phyloP scores from a whole-genome alignment of 257 asterid species.

The Rhazya stricta region DNA sequence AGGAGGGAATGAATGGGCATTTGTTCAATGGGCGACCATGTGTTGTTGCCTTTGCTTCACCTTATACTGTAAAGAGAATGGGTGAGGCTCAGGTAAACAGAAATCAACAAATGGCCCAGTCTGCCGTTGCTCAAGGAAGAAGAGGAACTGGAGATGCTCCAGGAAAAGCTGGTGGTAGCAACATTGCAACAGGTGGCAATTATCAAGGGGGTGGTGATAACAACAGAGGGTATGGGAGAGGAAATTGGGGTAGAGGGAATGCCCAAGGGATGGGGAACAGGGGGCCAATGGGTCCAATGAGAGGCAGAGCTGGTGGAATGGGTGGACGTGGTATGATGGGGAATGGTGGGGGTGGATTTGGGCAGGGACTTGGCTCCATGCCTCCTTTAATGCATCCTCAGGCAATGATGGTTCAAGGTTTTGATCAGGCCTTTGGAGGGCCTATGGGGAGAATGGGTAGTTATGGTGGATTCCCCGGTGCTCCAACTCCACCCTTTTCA shows the following conservation, averaged over 20 bases:
- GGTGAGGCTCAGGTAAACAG: conserved; percentile 68
- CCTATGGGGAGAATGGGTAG: conserved; percentile 83
- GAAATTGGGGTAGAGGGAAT: conserved; percentile 61
- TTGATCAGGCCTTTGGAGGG: conserved; percentile 90
- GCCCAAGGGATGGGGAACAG: conserved; percentile 37
- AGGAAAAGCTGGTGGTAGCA: conserved; percentile 46
- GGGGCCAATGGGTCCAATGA: conserved; percentile 39
- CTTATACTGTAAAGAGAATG: conserved; percentile 74
- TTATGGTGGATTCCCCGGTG: conserved; percentile 82
- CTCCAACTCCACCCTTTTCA: conserved; percentile 59
- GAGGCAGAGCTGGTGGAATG: conserved; percentile 57
- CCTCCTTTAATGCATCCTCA: conserved; percentile 86
- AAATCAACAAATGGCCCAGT: conserved; percentile 50
- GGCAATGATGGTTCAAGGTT: conserved; percentile 92
- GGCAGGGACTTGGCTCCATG: conserved; percentile 66
- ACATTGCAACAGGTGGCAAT: conserved; percentile 34
- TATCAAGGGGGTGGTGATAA: conserved; percentile 34
- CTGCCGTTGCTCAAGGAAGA: conserved; percentile 45
- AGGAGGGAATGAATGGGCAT: conserved; percentile 82
- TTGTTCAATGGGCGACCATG: conserved; percentile 83
- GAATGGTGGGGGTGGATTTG: conserved; percentile 59
- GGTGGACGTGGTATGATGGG: conserved; percentile 68
- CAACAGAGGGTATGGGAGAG: conserved; percentile 65
- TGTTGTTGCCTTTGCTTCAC: conserved; percentile 90
- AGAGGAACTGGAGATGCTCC: conserved; percentile 56